Base-by-base conservation (phyloP, 2,329 filamentous ascomycete genomes). In the Ceratocystiopsis brevicomis region DNA sequence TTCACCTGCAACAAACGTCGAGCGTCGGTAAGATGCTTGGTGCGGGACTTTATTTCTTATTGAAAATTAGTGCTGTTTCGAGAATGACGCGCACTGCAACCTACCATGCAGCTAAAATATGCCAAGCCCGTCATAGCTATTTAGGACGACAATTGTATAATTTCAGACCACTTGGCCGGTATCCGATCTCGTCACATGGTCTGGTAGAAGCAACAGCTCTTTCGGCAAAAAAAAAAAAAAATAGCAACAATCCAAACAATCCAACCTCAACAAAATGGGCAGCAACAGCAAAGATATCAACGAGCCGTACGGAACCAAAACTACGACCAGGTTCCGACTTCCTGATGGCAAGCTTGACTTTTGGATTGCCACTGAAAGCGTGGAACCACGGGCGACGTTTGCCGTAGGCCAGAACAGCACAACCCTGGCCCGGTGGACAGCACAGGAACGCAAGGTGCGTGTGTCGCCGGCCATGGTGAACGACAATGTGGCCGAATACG, bases 401-500 rank as follows among this genome's bases (percentile, higher is more conserved):
- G 34, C 42, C 5, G 42, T 49, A 9, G 45, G 45, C 14, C 37
- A 40, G 15, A 45, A 42, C 15, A 19, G 38, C 10, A 42, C n/a
- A 12, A 40, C 38, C 3, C 33, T 49, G 25, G 38, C 42, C 2
- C 42, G 41, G 30, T 50, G 47, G 47, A 46, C 41, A 15, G 43
- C 37, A 3, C 37, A 39, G 8, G 44, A 16, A 9, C 37, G 19
- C 16, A 40, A 45, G n/a, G 43, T 45, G 18, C 30, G 48, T 15
- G 38, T 50, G 2, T 50, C 48, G 15, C 45, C 48, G 3, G 47
- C 47, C 12, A 50, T 50, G 48, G 45, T 50, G 14, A 48, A 50
- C 40, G 47, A 49, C 12, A 43, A 50, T 30, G 44, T 45, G 21
- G 45, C 45, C n/a, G 44, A 45, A 32, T 41, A 44, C 30, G 45